Evolutionary conservation across 2,329 filamentous ascomycete species (phyloP).

Genomic region (Ceratocystis papillata): DNA sequence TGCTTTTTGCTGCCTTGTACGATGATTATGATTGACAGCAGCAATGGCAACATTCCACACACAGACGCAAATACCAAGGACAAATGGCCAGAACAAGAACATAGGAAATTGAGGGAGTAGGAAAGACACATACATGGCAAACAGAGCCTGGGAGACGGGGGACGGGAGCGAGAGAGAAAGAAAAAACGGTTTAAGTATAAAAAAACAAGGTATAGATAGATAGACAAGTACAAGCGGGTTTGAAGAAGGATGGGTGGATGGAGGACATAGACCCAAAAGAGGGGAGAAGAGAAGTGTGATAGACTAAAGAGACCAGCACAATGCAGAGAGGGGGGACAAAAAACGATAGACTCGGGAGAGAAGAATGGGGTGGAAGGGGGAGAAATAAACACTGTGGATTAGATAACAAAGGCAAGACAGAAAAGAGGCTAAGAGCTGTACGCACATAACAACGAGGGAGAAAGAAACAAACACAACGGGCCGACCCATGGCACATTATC

Average conservation of each 20-base stretch:
- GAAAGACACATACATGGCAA: conserved; percentile 6
- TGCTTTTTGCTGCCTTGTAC: too few relatives aligned
- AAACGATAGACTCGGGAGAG: neutral
- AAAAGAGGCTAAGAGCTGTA: too few relatives aligned
- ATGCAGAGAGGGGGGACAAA: conserved; percentile 4
- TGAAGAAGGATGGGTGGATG: neutral
- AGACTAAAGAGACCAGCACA: neutral
- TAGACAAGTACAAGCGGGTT: conserved; percentile 7
- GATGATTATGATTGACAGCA: too few relatives aligned
- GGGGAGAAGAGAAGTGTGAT: neutral
- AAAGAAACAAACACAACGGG: neutral
- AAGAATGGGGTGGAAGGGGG: neutral
- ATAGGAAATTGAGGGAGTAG: neutral
- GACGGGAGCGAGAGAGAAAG: neutral
- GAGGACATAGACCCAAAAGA: neutral
- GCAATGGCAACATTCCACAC: too few relatives aligned
- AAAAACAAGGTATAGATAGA: conserved; percentile 13
- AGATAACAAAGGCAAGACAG: too few relatives aligned
- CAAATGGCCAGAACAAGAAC: too few relatives aligned
- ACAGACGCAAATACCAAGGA: too few relatives aligned
- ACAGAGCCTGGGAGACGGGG: too few relatives aligned
- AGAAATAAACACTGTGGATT: neutral
- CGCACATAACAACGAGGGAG: too few relatives aligned
- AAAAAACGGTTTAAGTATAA: neutral
- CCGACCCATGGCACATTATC: neutral